These are phyloP conservation scores for Austropuccinia psidii DNA, from an alignment of 1,284 basidiomycete species.

Conservation along the genomic window DNA sequence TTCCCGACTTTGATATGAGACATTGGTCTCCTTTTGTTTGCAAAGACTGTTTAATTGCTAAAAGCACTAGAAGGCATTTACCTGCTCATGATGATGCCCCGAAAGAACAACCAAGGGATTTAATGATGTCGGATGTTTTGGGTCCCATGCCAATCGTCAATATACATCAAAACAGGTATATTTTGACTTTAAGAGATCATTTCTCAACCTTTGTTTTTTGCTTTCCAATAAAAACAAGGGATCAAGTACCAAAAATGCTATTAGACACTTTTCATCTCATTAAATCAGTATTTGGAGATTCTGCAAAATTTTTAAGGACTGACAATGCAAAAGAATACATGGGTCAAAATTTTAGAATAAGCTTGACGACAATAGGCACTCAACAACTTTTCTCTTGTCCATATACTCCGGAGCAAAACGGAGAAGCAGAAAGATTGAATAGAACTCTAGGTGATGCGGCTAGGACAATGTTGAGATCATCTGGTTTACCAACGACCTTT, in stretches of 20 bases:
- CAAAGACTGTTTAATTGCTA: background rate
- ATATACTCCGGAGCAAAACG: slow-evolving; percentile 8
- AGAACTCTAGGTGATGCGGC: background rate
- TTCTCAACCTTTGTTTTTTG: background rate
- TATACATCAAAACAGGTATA: background rate
- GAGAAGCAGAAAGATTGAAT: slow-evolving; percentile 1
- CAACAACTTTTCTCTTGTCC: background rate
- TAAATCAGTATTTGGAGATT: background rate
- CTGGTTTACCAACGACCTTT: background rate
- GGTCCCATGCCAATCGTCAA: background rate
- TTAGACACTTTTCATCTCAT: background rate
- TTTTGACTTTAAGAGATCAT: background rate
- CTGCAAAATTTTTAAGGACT: background rate
- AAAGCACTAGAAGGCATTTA: background rate
- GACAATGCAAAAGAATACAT: background rate
- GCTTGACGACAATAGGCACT: background rate
- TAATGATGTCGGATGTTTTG: background rate
- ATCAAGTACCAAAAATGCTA: background rate
- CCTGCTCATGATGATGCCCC: background rate
- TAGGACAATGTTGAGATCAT: background rate
- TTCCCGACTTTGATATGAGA: background rate
- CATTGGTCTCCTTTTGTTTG: background rate
- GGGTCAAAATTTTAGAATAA: background rate
- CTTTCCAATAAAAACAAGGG: background rate
- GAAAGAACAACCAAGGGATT: background rate